These are phyloP conservation scores for Escallonia rubra DNA, from an alignment of 129 eudicot genomes.

Conservation along the genomic window DNA sequence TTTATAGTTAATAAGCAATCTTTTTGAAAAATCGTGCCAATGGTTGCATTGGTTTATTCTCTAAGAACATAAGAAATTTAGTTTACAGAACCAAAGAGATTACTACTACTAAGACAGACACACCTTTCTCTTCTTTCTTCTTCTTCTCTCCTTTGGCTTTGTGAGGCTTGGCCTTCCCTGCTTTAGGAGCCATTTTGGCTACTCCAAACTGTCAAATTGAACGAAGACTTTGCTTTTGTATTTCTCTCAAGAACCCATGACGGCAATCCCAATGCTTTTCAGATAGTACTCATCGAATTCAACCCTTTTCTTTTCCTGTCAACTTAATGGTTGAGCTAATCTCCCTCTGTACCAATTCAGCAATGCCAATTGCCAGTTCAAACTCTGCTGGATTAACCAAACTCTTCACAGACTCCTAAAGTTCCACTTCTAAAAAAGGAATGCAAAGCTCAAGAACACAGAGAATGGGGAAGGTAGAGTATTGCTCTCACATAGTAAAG, in stretches of 20 bases:
- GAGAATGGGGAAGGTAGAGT: neutral
- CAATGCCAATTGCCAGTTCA: neutral
- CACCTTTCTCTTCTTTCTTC: slow-evolving; percentile 96
- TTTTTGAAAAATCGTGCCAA: too few relatives aligned
- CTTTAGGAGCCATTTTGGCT: slow-evolving; percentile 70
- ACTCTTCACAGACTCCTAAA: too few relatives aligned
- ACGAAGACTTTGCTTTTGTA: neutral
- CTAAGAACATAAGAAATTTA: too few relatives aligned
- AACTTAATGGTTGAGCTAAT: neutral
- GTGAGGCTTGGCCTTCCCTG: slow-evolving; percentile 71
- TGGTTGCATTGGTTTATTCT: too few relatives aligned
- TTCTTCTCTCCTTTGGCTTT: slow-evolving; percentile 93
- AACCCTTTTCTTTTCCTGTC: neutral
- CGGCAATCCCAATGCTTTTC: neutral
- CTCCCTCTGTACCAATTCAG: neutral
- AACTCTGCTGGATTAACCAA: neutral
- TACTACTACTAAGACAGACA: neutral
- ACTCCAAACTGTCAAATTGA: neutral
- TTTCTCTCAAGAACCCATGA: neutral
- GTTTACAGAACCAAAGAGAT: neutral
- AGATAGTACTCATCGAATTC: neutral
- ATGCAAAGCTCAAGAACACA: too few relatives aligned
- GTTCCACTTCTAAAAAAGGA: too few relatives aligned
- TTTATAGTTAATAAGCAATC: too few relatives aligned
- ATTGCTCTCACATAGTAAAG: neutral